phyloP scores from a whole-genome alignment of 257 asterid species.

The Coffea canephora region DNA sequence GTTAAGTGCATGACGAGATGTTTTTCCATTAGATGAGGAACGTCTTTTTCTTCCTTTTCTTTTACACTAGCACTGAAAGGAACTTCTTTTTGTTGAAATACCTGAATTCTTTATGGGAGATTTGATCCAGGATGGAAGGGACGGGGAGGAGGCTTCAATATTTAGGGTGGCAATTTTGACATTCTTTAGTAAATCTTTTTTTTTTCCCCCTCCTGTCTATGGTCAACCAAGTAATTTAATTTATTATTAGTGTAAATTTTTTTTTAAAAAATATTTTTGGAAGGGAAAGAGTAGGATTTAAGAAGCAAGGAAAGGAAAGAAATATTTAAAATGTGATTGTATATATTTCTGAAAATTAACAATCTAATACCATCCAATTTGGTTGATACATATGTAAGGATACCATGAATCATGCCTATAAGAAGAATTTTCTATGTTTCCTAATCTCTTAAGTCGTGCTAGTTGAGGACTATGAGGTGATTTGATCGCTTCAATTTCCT shows the following conservation, averaged over 20 bases:
- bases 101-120: constrained; percentile 13
- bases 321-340: too few species aligned
- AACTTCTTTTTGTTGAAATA: constrained; percentile 8
- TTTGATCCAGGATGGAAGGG: constrained; percentile 2
- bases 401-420: not conserved
- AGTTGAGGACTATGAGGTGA: not conserved
- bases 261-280: too few species aligned
- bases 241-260: not conserved
- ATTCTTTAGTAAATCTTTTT: not conserved
- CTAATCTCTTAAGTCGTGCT: not conserved
- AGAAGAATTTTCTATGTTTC: constrained; percentile 8
- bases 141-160: not conserved
- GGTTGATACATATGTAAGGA: not conserved
- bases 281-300: too few species aligned
- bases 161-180: not conserved
- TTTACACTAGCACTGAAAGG: not conserved
- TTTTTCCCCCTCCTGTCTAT: not conserved
- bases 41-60: constrained; percentile 19
- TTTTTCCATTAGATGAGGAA: constrained; percentile 24
- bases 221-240: not conserved
- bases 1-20: constrained; percentile 16
- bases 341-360: not conserved
- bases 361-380: not conserved
- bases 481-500: not conserved
- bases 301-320: too few species aligned